Evolutionary conservation across 1,139 yeast genomes (phyloP).

Genomic region (Debaryomyces sp.): DNA sequence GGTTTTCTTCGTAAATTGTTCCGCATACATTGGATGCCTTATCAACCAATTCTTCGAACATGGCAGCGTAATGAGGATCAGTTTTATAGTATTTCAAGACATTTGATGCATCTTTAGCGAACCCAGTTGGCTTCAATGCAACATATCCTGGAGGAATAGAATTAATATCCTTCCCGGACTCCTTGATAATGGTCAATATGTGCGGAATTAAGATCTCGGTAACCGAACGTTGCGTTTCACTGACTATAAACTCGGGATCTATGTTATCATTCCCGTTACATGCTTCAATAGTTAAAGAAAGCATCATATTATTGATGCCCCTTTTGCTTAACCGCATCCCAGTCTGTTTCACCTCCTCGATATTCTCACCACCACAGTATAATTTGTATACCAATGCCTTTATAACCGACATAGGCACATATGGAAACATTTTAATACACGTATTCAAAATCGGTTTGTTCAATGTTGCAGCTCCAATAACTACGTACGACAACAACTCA

Average conservation of each 20-base stretch:
- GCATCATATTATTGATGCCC: constrained; percentile 92
- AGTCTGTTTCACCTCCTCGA: constrained; percentile 67
- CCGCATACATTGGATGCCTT: constrained; percentile 63
- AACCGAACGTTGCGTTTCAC: constrained; percentile 68
- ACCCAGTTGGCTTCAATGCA: constrained; percentile 93
- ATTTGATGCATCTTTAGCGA: constrained; percentile 73
- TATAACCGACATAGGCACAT: constrained; percentile 70
- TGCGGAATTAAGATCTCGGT: constrained; percentile 75
- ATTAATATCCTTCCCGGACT: constrained; percentile 53
- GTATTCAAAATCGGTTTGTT: constrained; percentile 61
- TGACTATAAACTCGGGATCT: constrained; percentile 64
- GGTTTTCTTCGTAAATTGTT: constrained; percentile 60
- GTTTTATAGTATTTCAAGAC: constrained; percentile 65
- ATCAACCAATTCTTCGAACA: constrained; percentile 63
- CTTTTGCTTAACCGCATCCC: constrained; percentile 68
- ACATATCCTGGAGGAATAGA: constrained; percentile 77
- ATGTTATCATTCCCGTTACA: constrained; percentile 74
- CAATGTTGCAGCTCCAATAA: constrained; percentile 69
- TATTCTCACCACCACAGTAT: constrained; percentile 89
- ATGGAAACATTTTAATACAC: constrained; percentile 71
- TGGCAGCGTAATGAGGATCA: constrained; percentile 44
- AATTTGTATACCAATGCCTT: constrained; percentile 76
- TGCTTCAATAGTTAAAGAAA: constrained; percentile 90
- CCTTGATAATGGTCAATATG: constrained; percentile 51
- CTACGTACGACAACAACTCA: constrained; percentile 61